These are phyloP conservation scores for Microdochium bolleyi DNA, from an alignment of 2,329 filamentous ascomycete genomes.

Conservation along the genomic window DNA sequence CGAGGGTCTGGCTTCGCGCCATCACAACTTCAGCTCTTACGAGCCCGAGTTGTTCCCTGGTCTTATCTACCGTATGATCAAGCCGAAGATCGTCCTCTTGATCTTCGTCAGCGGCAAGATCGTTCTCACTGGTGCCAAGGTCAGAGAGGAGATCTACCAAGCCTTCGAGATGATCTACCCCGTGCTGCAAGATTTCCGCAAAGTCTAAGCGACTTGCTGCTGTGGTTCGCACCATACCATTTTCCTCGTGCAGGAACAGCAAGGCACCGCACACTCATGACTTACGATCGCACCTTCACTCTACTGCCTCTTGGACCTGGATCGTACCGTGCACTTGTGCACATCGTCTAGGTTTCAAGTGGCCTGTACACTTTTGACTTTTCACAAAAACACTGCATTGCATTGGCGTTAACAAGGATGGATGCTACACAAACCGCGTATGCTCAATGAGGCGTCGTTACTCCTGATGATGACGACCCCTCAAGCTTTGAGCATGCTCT, in stretches of 20 bases:
- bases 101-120: slow-evolving; percentile 99
- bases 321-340: background rate
- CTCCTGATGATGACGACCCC: slow-evolving; percentile 18
- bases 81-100: slow-evolving; percentile 95
- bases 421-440: slow-evolving; percentile 13
- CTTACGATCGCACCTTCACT: slow-evolving; percentile 13
- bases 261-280: slow-evolving; percentile 17
- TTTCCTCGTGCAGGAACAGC: slow-evolving; percentile 5
- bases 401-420: slow-evolving; percentile 43
- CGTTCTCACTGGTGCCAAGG: slow-evolving; percentile 93
- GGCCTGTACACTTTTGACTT: slow-evolving; percentile 21
- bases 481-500: slow-evolving; percentile 14
- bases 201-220: slow-evolving; percentile 31
- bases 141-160: slow-evolving; percentile 96
- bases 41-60: slow-evolving; percentile 97
- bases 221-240: background rate
- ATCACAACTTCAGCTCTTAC: slow-evolving; percentile 99
- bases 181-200: slow-evolving; percentile 71
- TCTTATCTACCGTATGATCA: slow-evolving; percentile 99
- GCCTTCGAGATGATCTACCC: slow-evolving; percentile 97
- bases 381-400: slow-evolving; percentile 36
- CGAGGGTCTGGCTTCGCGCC: slow-evolving; percentile 89
- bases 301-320: background rate
- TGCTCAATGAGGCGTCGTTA: slow-evolving; percentile 12
- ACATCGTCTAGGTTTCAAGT: background rate